These are phyloP conservation scores for Carex cristatella DNA, from an alignment of 176 grass and related monocot species.

Conservation along the genomic window DNA sequence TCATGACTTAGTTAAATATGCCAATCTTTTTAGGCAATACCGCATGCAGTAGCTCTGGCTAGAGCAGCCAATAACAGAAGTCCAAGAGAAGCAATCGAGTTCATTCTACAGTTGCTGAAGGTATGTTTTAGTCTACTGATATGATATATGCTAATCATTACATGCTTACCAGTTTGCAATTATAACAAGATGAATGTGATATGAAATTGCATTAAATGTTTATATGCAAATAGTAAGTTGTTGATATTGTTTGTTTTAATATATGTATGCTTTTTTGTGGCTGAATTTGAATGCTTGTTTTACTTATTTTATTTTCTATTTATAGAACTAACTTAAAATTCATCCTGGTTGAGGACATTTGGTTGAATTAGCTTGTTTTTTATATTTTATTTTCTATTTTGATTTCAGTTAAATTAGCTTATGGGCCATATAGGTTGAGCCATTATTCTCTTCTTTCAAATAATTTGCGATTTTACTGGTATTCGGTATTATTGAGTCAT, in stretches of 20 bases:
- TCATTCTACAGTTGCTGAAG: constrained; percentile 96
- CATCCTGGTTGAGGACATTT: background rate
- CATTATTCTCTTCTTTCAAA: background rate
- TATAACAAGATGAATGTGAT: background rate
- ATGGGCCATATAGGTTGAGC: background rate
- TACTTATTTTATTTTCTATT: background rate
- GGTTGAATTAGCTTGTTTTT: too few relatives aligned
- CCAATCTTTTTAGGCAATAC: constrained; percentile 62
- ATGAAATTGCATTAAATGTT: background rate
- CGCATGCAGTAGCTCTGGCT: constrained; percentile 81
- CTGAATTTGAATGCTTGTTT: background rate
- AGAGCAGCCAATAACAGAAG: constrained; percentile 81
- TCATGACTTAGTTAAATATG: background rate
- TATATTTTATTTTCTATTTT: background rate
- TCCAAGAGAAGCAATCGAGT: constrained; percentile 89
- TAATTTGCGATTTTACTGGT: background rate
- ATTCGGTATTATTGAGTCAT: background rate
- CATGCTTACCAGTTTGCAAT: background rate
- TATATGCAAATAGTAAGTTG: background rate
- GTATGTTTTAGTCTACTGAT: constrained; percentile 30
- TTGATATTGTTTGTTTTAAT: background rate
- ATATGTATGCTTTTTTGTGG: background rate
- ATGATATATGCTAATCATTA: background rate
- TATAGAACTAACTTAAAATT: background rate
- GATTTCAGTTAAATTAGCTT: background rate